Percentiles rank a stretch among this genome's conserved stretches.
These are phyloP conservation scores for Phytopythium vexans DNA, from an alignment of 352 stramenopile species.

Conservation along the genomic window DNA sequence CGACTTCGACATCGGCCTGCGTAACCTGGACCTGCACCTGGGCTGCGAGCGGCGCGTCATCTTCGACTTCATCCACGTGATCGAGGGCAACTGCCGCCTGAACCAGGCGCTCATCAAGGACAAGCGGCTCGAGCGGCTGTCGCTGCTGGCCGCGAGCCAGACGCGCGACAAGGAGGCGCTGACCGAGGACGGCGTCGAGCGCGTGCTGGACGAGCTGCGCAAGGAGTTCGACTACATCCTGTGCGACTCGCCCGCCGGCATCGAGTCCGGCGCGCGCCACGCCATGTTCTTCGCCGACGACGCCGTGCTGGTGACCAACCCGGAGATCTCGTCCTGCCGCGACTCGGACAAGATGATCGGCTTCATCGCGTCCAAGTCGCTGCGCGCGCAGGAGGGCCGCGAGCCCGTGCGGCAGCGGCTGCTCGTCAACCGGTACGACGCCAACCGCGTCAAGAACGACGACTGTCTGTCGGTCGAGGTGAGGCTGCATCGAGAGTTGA, in stretches of 20 bases:
- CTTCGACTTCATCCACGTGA: slow-evolving; percentile 94
- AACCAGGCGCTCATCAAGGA: slow-evolving; percentile 90
- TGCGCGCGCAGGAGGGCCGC: slow-evolving; percentile 76
- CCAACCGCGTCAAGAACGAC: slow-evolving; percentile 84
- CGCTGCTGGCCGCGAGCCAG: slow-evolving; percentile 87
- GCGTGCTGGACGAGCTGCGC: slow-evolving; percentile 80
- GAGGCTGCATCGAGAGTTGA: slow-evolving; percentile 1
- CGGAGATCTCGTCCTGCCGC: slow-evolving; percentile 89
- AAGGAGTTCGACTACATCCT: slow-evolving; percentile 89
- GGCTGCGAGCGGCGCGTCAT: slow-evolving; percentile 91
- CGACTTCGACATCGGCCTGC: slow-evolving; percentile 93
- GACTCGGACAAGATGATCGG: slow-evolving; percentile 96
- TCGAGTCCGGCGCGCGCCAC: slow-evolving; percentile 87
- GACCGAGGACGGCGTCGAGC: slow-evolving; percentile 85
- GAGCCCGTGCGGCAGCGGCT: slow-evolving; percentile 78
- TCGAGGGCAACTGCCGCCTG: slow-evolving; percentile 88
- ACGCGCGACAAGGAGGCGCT: slow-evolving; percentile 90
- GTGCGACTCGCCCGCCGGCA: slow-evolving; percentile 88
- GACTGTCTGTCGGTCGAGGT: slow-evolving; percentile 88
- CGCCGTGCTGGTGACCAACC: slow-evolving; percentile 93
- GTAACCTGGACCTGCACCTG: slow-evolving; percentile 92
- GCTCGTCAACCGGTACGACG: slow-evolving; percentile 92
- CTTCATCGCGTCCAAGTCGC: slow-evolving; percentile 89
- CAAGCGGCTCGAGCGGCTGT: slow-evolving; percentile 83
- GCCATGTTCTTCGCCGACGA: slow-evolving; percentile 94